Evolutionary conservation across 2,329 filamentous ascomycete species (phyloP).

Genomic region (Aspergillus vadensis): DNA sequence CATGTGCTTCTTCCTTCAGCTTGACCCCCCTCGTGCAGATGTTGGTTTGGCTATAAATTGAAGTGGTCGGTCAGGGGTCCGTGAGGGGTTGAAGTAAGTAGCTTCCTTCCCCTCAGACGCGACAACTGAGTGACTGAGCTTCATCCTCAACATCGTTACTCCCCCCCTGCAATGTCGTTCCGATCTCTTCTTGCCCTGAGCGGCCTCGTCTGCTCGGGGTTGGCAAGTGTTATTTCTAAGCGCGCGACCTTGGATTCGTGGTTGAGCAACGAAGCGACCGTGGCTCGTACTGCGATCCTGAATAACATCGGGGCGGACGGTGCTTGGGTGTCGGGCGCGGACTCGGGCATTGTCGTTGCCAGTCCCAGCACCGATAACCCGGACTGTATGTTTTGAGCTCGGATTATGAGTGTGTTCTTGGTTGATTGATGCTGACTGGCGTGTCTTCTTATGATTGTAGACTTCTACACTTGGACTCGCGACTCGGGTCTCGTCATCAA

Average conservation of each 20-base stretch:
- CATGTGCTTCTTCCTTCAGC: neutral
- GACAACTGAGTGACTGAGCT: neutral
- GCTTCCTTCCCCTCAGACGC: neutral
- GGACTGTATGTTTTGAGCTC: slow-evolving; percentile 50
- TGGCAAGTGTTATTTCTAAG: neutral
- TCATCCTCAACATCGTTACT: neutral
- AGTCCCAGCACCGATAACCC: slow-evolving; percentile 41
- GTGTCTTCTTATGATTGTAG: slow-evolving; percentile 42
- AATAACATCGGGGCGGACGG: slow-evolving; percentile 17
- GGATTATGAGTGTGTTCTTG: neutral
- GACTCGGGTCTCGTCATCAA: slow-evolving; percentile 73
- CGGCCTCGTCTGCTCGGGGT: neutral
- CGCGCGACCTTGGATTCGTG: slow-evolving; percentile 12
- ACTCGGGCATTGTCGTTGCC: slow-evolving; percentile 15
- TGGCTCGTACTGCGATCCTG: slow-evolving; percentile 14
- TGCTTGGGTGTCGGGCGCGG: slow-evolving; percentile 9
- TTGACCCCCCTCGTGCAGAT: neutral
- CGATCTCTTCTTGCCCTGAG: neutral
- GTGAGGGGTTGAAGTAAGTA: too few species aligned
- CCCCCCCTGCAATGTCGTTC: neutral
- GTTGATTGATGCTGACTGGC: neutral
- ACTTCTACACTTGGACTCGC: slow-evolving; percentile 78
- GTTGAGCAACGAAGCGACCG: slow-evolving; percentile 8
- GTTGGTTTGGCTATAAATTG: neutral
- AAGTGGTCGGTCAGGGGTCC: neutral